phyloP scores from a whole-genome alignment of 768 basidiomycete genomes.

The Boletales sp. region DNA sequence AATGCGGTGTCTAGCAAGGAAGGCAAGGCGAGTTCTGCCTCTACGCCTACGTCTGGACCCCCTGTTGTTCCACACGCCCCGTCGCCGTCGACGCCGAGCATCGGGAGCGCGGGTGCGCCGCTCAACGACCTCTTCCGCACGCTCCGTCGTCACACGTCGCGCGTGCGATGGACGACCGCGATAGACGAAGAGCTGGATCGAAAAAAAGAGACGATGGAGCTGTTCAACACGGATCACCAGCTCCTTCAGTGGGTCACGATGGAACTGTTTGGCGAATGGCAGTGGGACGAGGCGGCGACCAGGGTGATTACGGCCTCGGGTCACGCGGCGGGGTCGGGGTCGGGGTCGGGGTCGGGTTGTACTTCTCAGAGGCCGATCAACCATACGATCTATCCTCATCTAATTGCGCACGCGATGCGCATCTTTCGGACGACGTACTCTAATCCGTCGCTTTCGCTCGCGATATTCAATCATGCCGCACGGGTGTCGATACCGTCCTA shows the following conservation, averaged over 20 bases:
- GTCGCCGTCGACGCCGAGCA: constrained; percentile 7
- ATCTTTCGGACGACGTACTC: constrained; percentile 73
- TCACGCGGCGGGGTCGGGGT: background rate
- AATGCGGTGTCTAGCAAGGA: constrained; percentile 40
- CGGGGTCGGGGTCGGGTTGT: background rate
- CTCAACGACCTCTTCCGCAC: constrained; percentile 53
- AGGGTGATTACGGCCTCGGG: constrained; percentile 30
- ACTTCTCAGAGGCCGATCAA: constrained; percentile 36
- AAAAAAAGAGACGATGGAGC: constrained; percentile 70
- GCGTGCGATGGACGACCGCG: constrained; percentile 48
- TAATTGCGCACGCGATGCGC: constrained; percentile 75
- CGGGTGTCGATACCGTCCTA: constrained; percentile 75
- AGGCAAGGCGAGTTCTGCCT: background rate
- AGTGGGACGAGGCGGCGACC: constrained; percentile 46
- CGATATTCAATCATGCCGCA: constrained; percentile 78
- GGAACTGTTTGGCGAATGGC: constrained; percentile 61
- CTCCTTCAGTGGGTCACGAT: constrained; percentile 70
- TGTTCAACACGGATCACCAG: constrained; percentile 63
- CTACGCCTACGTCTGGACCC: constrained; percentile 6
- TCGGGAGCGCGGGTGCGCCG: constrained; percentile 11
- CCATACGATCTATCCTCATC: constrained; percentile 65
- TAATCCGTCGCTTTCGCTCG: constrained; percentile 78
- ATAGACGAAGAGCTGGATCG: constrained; percentile 56
- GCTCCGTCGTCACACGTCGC: constrained; percentile 50
- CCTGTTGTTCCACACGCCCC: background rate